phyloP scores from a whole-genome alignment of 2,329 filamentous ascomycete genomes.

The Nigrospora oryzae region DNA sequence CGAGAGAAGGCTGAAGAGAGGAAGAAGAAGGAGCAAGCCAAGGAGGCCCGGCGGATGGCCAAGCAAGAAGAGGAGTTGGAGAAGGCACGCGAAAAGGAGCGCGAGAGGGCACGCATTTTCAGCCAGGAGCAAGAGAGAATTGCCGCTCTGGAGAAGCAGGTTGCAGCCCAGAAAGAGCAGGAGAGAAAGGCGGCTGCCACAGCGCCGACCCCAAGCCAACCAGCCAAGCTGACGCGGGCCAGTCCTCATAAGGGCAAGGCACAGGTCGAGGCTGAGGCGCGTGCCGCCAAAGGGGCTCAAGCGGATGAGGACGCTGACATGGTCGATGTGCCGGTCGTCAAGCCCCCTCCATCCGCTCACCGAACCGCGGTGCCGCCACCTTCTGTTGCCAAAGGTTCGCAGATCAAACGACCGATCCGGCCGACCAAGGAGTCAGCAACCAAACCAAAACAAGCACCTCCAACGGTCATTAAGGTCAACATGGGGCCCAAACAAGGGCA shows the following conservation, averaged over 20 bases:
- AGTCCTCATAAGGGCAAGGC: constrained; percentile 44
- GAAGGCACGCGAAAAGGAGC: constrained; percentile 61
- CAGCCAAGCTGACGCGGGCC: constrained; percentile 33
- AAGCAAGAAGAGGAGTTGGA: constrained; percentile 57
- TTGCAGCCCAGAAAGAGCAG: constrained; percentile 44
- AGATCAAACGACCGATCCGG: constrained; percentile 51
- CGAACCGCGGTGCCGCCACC: constrained; percentile 36
- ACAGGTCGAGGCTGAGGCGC: constrained; percentile 16
- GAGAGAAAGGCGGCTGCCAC: constrained; percentile 22
- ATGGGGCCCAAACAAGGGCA: constrained; percentile 55
- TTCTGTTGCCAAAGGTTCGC: constrained; percentile 39
- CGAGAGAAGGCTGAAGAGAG: constrained; percentile 54
- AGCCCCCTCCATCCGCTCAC: constrained; percentile 54
- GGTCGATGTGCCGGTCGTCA: constrained; percentile 42
- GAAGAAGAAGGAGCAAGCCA: constrained; percentile 50
- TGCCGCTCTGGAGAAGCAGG: constrained; percentile 42
- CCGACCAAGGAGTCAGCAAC: constrained; percentile 49
- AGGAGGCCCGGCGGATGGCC: constrained; percentile 52
- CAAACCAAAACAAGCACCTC: constrained; percentile 54
- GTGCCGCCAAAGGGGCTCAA: constrained; percentile 20
- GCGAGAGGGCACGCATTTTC: constrained; percentile 55
- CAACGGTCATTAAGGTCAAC: constrained; percentile 65
- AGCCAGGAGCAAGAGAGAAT: constrained; percentile 49
- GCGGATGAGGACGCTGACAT: constrained; percentile 33
- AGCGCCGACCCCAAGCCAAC: constrained; percentile 26